phyloP scores from a whole-genome alignment of 306 rosid species.

The Lathyrus oleraceus region DNA sequence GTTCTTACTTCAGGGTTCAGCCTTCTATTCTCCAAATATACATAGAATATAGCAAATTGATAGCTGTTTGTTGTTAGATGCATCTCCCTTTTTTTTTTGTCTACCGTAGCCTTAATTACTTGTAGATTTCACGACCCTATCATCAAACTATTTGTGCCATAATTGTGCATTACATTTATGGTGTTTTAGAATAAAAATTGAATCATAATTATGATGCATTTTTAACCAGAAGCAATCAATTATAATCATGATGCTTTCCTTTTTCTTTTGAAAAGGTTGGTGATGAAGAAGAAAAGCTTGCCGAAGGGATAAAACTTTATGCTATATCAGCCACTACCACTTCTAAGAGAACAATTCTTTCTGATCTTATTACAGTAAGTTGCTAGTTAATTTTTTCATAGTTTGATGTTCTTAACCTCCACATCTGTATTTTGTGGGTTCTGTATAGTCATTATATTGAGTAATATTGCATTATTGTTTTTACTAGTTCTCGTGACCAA shows the following conservation, averaged over 20 bases:
- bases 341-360: conserved; percentile 89
- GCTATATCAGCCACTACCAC: conserved; percentile 85
- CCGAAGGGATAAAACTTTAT: conserved; percentile 93
- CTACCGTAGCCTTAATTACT: background rate
- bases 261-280: conserved; percentile 68
- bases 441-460: conserved; percentile 15
- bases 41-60: background rate
- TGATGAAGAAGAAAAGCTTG: conserved; percentile 91
- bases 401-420: conserved; percentile 26
- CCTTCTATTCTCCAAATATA: background rate
- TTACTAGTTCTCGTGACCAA: background rate
- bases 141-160: conserved; percentile 2
- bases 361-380: conserved; percentile 87
- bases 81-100: conserved; percentile 2
- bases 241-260: conserved; percentile 16
- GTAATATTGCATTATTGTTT: conserved; percentile 12
- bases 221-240: conserved; percentile 11
- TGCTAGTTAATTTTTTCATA: conserved; percentile 29
- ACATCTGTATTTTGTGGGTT: background rate
- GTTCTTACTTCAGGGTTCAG: conserved; percentile 18
- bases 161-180: conserved; percentile 5
- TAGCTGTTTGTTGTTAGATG: conserved; percentile 1
- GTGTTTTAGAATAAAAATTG: conserved; percentile 15
- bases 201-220: conserved; percentile 22
- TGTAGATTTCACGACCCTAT: background rate